Evolutionary conservation across 441 rosid genomes (phyloP).

Genomic region (Pelargonium cotyledonis): DNA sequence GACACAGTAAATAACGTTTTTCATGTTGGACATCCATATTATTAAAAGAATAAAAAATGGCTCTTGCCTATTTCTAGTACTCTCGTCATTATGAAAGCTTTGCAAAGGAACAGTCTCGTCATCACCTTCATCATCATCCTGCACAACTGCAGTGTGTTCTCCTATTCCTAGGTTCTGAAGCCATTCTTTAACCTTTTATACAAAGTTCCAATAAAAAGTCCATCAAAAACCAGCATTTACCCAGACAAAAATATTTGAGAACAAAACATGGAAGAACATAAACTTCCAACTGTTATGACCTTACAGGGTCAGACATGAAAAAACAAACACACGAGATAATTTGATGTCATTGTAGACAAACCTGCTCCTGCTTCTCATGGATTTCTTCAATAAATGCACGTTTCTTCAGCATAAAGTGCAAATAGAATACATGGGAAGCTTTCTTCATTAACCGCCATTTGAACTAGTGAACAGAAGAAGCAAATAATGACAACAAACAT

Average conservation of each 20-base stretch:
- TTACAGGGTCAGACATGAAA: conserved; percentile 3
- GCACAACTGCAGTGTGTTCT: conserved; percentile 64
- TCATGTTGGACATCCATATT: background rate
- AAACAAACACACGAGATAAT: background rate
- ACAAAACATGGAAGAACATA: background rate
- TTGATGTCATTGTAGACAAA: conserved; percentile 24
- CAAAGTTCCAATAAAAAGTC: conserved; percentile 39
- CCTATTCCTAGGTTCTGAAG: conserved; percentile 99
- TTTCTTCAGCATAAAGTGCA: conserved; percentile 91
- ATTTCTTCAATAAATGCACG: conserved; percentile 90
- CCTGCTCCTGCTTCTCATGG: conserved; percentile 99
- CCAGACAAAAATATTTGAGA: conserved; percentile 17
- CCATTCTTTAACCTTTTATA: conserved; percentile 99
- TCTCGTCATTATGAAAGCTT: conserved; percentile 48
- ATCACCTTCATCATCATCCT: conserved; percentile 80
- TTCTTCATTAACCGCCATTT: conserved; percentile 88
- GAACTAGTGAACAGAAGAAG: conserved; percentile 43
- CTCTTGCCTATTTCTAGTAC: conserved; percentile 65
- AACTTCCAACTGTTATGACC: background rate
- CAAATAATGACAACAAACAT: conserved; percentile 7
- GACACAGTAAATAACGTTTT: background rate
- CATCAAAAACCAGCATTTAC: conserved; percentile 41
- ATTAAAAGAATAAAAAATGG: background rate
- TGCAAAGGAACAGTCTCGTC: conserved; percentile 64
- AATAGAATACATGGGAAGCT: conserved; percentile 83